Percentiles rank a stretch among this genome's conserved stretches.
These are phyloP conservation scores for Westerdykella ornata DNA, from an alignment of 2,329 filamentous ascomycete genomes.

Conservation along the genomic window DNA sequence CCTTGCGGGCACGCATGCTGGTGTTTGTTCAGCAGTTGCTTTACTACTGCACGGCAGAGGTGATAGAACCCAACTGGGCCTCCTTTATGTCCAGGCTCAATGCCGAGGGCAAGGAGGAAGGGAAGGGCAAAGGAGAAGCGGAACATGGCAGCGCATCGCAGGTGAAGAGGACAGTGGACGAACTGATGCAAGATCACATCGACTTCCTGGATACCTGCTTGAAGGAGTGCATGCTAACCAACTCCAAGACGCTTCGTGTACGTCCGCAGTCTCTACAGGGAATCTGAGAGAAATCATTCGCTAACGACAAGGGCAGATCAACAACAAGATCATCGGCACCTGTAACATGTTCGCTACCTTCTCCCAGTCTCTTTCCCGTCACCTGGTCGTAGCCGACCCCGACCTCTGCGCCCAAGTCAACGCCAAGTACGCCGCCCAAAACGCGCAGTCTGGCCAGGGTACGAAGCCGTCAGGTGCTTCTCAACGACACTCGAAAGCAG, in stretches of 20 bases:
- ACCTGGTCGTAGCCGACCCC: conserved; percentile 75
- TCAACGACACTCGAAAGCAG: conserved; percentile 17
- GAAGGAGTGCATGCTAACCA: conserved; percentile 98
- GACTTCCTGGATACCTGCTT: conserved; percentile 96
- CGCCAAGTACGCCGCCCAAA: conserved; percentile 46
- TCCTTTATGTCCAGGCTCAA: conserved; percentile 83
- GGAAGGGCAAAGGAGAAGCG: conserved; percentile 28
- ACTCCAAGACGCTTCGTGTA: conserved; percentile 88
- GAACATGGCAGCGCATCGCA: conserved; percentile 34
- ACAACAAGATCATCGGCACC: conserved; percentile 93
- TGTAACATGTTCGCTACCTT: conserved; percentile 92
- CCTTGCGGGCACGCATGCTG: conserved; percentile 84
- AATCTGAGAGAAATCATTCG: neutral
- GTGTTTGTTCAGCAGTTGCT: conserved; percentile 94
- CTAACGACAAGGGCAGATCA: conserved; percentile 59
- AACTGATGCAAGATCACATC: conserved; percentile 98
- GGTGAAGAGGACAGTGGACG: conserved; percentile 78
- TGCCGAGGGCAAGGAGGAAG: conserved; percentile 47
- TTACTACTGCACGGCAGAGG: conserved; percentile 94
- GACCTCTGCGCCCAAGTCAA: conserved; percentile 59
- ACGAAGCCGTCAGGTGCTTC: conserved; percentile 12
- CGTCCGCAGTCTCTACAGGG: conserved; percentile 20
- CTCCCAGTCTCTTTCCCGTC: conserved; percentile 76
- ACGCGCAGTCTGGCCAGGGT: conserved; percentile 43
- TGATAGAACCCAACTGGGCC: conserved; percentile 97